Conservation (phyloP, 1,139 yeast genomes). For the Saccharomyces pastorianus region DNA sequence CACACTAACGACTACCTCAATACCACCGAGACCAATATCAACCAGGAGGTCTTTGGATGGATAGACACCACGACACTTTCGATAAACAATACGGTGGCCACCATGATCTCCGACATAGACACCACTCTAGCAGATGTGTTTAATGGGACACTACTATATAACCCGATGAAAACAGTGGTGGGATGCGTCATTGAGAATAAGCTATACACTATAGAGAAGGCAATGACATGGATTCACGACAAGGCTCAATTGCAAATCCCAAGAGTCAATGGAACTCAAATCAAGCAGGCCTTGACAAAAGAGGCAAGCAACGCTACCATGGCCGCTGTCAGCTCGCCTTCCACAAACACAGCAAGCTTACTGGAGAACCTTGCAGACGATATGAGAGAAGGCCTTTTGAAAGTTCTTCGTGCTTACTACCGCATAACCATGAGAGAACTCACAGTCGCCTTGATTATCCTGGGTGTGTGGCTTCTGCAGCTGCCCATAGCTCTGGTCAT, state of each 20-base stretch:
- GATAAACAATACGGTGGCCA: slow-evolving; percentile 47
- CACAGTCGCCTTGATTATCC: slow-evolving; percentile 37
- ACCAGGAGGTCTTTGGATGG: slow-evolving; percentile 61
- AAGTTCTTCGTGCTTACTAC: slow-evolving; percentile 32
- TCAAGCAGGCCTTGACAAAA: slow-evolving; percentile 8
- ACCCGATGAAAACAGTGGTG: slow-evolving; percentile 57
- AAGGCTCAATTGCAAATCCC: slow-evolving; percentile 59
- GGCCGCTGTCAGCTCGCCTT: neutral
- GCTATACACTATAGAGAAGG: slow-evolving; percentile 53
- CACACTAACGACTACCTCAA: slow-evolving; percentile 43
- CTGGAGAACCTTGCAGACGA: slow-evolving; percentile 21
- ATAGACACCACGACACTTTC: slow-evolving; percentile 47
- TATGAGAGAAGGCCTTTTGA: slow-evolving; percentile 24
- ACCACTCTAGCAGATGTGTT: slow-evolving; percentile 50
- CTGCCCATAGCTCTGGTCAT: slow-evolving; percentile 32
- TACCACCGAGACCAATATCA: slow-evolving; percentile 42
- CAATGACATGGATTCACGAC: slow-evolving; percentile 70
- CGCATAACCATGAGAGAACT: slow-evolving; percentile 39
- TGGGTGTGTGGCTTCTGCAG: slow-evolving; percentile 45
- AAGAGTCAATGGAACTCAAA: slow-evolving; percentile 33
- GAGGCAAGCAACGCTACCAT: neutral
- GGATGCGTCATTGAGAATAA: slow-evolving; percentile 76
- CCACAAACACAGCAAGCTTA: slow-evolving; percentile 5
- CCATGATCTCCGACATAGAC: slow-evolving; percentile 46
- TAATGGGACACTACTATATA: slow-evolving; percentile 57